Base-by-base conservation (phyloP, 495 filamentous ascomycete genomes). In the Trichoderma erinaceum region DNA sequence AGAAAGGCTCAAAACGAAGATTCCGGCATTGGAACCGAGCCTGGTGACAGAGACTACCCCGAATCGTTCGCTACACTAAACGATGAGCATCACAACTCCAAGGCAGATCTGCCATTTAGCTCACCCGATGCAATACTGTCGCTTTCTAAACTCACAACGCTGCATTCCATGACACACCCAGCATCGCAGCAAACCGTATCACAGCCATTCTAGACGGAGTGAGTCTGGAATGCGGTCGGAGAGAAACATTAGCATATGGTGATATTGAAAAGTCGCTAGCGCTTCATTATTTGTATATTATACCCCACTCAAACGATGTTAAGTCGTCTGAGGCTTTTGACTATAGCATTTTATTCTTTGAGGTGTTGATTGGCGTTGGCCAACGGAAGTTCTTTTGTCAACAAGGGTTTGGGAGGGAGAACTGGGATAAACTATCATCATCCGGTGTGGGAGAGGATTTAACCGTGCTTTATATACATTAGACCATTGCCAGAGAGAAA, bases 271-370 rank as follows among this genome's bases (percentile, higher is more conserved):
- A 27, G 29, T 16, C 32, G 25, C 56, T 29, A 61, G 56, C 56
- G 56, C 56, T 61, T 23, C 27, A 32, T 61, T 61, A 32, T 32
- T 11, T 61, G 23, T 61, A 61, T 61, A 21, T 61, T 61, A 61
- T 61, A 61, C 56, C 56, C 56, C 56, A 61, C 15, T 61, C 56
- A 29, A 8, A 15, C 56, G 56, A 61, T 61, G 13, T 15, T 32
- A 21, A 61, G 15, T 61, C 56, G 56, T 32, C 56, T 61, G 56
- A 16, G 13, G 56, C 35, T 32, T 61, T 61, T 61, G 23, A 15
- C 56, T 61, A 29, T 61, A 29, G 27, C 50, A 46, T 56, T 56
- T n/a, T 48, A 11, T 25, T n/a, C 50, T 56, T 56, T 56, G 50
- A 21, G 50, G 50, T n/a, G n/a, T 23, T 56, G 50, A 56, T 27